phyloP scores from a whole-genome alignment of 805 yeast species.

The Metschnikowia koreensis region DNA sequence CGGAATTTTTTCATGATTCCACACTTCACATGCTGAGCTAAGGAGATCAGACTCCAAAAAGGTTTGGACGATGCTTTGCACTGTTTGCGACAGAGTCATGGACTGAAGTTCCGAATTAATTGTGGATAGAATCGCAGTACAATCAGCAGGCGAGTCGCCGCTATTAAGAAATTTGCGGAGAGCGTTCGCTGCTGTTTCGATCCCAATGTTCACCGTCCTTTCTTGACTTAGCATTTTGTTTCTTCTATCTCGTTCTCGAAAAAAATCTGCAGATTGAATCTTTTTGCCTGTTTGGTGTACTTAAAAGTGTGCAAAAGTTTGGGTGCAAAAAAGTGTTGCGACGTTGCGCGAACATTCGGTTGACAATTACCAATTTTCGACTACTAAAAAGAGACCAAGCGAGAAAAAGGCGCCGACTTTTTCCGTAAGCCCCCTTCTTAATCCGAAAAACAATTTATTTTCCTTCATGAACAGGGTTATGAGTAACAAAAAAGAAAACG shows the following conservation, averaged over 20 bases:
- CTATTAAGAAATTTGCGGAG: slow-evolving; percentile 12
- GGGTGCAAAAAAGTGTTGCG: not conserved
- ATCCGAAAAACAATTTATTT: no score
- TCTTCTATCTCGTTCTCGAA: no score
- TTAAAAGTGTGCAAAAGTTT: not conserved
- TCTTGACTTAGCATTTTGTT: slow-evolving; percentile 7
- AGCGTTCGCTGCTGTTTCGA: slow-evolving; percentile 15
- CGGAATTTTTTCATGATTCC: slow-evolving; percentile 9
- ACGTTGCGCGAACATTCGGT: not conserved
- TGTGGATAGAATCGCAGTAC: slow-evolving; percentile 12
- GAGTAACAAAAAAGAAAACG: no score
- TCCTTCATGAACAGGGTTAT: no score
- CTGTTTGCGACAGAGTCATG: slow-evolving; percentile 5
- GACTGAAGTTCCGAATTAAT: slow-evolving; percentile 14
- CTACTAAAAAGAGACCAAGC: no score
- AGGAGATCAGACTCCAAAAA: slow-evolving; percentile 14
- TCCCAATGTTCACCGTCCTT: slow-evolving; percentile 15
- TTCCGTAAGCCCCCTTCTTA: no score
- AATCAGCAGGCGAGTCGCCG: slow-evolving; percentile 13
- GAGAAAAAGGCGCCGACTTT: no score
- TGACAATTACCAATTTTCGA: no score
- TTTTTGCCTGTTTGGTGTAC: no score
- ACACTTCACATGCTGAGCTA: slow-evolving; percentile 12
- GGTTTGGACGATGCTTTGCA: slow-evolving; percentile 11
- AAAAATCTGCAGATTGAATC: no score